A percentile compares a stretch with the other conserved stretches of the same genome.
Evolutionary conservation across 352 stramenopile species (phyloP).

Genomic region (Globisporangium camurandrum): DNA sequence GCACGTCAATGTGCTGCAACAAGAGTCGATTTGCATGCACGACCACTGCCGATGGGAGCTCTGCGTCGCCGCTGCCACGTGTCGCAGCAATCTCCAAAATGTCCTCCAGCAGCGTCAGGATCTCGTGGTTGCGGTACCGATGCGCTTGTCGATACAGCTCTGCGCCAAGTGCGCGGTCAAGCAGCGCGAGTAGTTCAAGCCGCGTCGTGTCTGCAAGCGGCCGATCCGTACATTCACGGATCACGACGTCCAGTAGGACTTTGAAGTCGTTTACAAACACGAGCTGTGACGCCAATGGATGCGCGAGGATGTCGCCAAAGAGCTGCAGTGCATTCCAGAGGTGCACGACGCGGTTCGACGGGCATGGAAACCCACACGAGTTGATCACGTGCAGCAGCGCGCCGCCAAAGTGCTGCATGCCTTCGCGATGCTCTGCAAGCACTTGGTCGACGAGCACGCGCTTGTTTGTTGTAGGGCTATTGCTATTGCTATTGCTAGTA

Average conservation of each 20-base stretch:
- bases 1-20: conserved; percentile 44
- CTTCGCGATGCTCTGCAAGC: conserved; percentile 35
- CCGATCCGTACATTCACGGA: conserved; percentile 55
- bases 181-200: conserved; percentile 32
- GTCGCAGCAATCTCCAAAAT: conserved; percentile 16
- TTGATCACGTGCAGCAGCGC: conserved; percentile 77
- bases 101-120: conserved; percentile 40
- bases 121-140: conserved; percentile 48
- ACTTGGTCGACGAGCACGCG: conserved; percentile 44
- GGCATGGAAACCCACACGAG: conserved; percentile 67
- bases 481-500: no score
- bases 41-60: conserved; percentile 23
- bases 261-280: conserved; percentile 77
- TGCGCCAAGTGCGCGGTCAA: conserved; percentile 37
- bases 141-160: conserved; percentile 38
- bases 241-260: conserved; percentile 55
- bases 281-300: conserved; percentile 31
- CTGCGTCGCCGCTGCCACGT: conserved; percentile 28
- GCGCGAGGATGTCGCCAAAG: conserved; percentile 41
- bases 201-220: conserved; percentile 39
- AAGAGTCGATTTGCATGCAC: conserved; percentile 37
- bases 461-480: neutral
- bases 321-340: conserved; percentile 55
- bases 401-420: conserved; percentile 49
- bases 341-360: conserved; percentile 21